Evolutionary conservation across 169 alveolate species (phyloP), one percentile per base, ranked within the genome.

Genomic region (Eimeria zaria): DNA sequence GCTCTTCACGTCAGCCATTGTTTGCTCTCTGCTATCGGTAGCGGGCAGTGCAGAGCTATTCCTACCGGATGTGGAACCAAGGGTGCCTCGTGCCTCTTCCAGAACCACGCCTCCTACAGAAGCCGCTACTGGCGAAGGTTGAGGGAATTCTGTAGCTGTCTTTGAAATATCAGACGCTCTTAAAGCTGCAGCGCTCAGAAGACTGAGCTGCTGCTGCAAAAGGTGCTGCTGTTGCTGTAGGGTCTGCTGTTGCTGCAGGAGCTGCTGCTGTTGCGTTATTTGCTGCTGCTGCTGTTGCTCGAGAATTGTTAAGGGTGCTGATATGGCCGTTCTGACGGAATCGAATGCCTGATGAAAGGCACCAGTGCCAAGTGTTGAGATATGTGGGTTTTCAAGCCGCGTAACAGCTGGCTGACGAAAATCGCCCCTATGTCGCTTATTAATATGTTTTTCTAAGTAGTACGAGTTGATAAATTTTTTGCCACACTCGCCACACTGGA

Each of bases 401-500:
- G 83, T 58, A 1, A 46, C 62, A 12, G 39, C 14, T 60, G 94
- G 39, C 30, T 87, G 83, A 48, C 83, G 83, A 62, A 20, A 1
- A 62, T 41, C 81, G 9, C 80, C 90, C 71, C 96, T n/a, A 62
- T 94, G 96, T 33, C 96, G 73, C 71, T 84, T 94, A 71, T 94
- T 48, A 36, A 74, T 94, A 60, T 94, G 96, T 55, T 84, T 94
- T 14, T 94, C 95, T 74, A 94, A 69, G 41, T 94, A 94, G 94
- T 64, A 84, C 6, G 96, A 94, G 81, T 94, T 94, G 53, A 94
- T 94, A 46, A 94, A 94, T 81, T 94, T 94, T 74, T 94, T 94
- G 41, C 96, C 96, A 48, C 96, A 94, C 78, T 83, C 93, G 71
- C 81, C 96, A 41, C 96, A 94, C 80, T 89, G 96, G 24, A 94